These are phyloP conservation scores for Chaetomiaceae sp. DNA, from an alignment of 2,329 filamentous ascomycete genomes.

Conservation along the genomic window DNA sequence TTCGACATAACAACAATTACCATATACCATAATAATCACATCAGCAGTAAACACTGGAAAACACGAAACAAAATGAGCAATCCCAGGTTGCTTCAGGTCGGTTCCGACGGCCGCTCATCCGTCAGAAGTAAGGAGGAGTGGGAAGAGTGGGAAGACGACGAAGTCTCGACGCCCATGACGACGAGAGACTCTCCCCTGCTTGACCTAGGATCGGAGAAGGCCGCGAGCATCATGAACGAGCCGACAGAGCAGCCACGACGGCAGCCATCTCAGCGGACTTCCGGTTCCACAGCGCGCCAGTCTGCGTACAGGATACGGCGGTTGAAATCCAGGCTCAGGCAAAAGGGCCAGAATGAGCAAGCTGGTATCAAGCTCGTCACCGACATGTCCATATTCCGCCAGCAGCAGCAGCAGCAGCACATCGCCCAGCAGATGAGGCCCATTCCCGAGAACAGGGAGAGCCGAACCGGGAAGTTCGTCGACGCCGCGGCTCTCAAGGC, in stretches of 20 bases:
- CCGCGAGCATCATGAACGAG: background rate
- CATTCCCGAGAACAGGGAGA: slow-evolving; percentile 20
- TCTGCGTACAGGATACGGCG: slow-evolving; percentile 42
- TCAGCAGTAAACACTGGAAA: background rate
- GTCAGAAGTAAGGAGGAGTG: slow-evolving; percentile 39
- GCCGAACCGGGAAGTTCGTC: slow-evolving; percentile 46
- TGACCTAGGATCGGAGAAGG: slow-evolving; percentile 1
- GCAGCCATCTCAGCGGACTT: slow-evolving; percentile 17
- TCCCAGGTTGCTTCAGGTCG: slow-evolving; percentile 20
- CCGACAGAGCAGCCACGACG: slow-evolving; percentile 1
- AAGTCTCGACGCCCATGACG: slow-evolving; percentile 39
- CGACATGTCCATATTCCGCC: slow-evolving; percentile 55
- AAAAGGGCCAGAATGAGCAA: slow-evolving; percentile 56
- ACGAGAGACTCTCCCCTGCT: slow-evolving; percentile 34
- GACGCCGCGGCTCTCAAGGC: slow-evolving; percentile 57
- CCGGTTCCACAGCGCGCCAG: slow-evolving; percentile 30
- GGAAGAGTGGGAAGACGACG: slow-evolving; percentile 53
- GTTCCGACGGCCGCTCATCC: slow-evolving; percentile 21
- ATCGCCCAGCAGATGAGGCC: slow-evolving; percentile 30
- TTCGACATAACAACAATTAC: background rate
- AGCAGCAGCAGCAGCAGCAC: slow-evolving; percentile 39
- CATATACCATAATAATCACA: slow-evolving; percentile 1
- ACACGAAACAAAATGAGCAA: slow-evolving; percentile 27
- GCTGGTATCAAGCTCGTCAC: slow-evolving; percentile 67
- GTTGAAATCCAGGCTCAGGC: slow-evolving; percentile 56